Percentiles rank a stretch among this genome's conserved stretches.
phyloP scores from a whole-genome alignment of 2,329 filamentous ascomycete genomes.

The Colletotrichum eremochloae region DNA sequence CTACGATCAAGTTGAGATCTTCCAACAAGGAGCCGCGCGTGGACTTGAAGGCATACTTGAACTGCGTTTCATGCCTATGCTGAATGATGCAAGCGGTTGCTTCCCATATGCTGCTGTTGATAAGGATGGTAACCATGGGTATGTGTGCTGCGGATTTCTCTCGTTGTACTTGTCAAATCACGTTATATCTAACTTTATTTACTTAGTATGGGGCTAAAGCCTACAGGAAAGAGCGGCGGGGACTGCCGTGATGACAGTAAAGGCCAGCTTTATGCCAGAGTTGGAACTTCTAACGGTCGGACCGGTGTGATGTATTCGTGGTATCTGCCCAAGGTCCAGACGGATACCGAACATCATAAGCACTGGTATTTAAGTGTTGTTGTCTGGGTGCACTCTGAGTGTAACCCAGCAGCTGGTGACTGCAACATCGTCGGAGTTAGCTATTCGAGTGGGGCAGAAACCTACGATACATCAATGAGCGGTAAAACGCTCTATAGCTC shows the following conservation, averaged over 20 bases:
- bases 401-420: not conserved
- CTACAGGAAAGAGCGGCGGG: conserved; percentile 7
- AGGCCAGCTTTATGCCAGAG: conserved; percentile 21
- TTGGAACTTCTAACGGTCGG: conserved; percentile 11
- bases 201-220: not conserved
- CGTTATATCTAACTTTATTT: not conserved
- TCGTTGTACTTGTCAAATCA: too few species aligned
- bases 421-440: conserved; percentile 12
- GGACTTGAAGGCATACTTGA: conserved; percentile 1
- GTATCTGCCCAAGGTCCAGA: conserved; percentile 27
- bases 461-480: conserved; percentile 8
- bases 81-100: conserved; percentile 11
- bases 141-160: not conserved
- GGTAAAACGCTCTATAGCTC: not conserved
- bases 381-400: conserved; percentile 22
- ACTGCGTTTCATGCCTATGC: conserved; percentile 14
- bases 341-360: conserved; percentile 1
- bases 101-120: conserved; percentile 25
- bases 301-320: conserved; percentile 22
- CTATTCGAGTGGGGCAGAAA: conserved; percentile 19
- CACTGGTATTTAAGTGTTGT: conserved; percentile 18
- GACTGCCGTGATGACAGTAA: not conserved
- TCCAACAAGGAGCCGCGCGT: not conserved
- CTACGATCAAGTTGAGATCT: not conserved
- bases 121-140: conserved; percentile 20